Conservation (phyloP, 495 filamentous ascomycete species). For the Tuber microsphaerosporum region DNA sequence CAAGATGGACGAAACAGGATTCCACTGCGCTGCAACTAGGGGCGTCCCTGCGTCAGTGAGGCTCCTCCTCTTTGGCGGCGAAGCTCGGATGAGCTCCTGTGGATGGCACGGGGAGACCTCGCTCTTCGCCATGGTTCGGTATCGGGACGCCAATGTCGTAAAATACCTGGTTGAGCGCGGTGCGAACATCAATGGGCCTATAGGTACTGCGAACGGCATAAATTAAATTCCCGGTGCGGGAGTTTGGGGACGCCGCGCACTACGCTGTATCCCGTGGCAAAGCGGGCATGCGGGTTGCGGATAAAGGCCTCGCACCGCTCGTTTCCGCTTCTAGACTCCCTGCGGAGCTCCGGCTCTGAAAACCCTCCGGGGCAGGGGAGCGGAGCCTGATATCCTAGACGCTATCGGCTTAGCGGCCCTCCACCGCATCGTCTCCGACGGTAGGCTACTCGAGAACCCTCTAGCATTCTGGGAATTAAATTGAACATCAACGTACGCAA, state of each 20-base stretch:
- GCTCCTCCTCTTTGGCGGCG: neutral
- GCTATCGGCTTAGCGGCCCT: slow-evolving; percentile 15
- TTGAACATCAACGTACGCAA: too few species aligned
- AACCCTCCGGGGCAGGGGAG: slow-evolving; percentile 15
- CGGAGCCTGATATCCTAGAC: slow-evolving; percentile 22
- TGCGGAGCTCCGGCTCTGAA: slow-evolving; percentile 2
- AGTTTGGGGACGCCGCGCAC: neutral
- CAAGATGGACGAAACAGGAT: slow-evolving; percentile 1
- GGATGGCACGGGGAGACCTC: neutral
- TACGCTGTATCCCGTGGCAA: neutral
- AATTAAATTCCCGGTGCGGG: neutral
- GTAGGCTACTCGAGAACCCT: too few species aligned
- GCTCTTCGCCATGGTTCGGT: neutral
- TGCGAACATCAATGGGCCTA: neutral
- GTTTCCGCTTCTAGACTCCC: slow-evolving; percentile 12
- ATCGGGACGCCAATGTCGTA: neutral
- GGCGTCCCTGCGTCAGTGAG: neutral
- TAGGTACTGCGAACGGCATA: too few species aligned
- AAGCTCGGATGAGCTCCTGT: neutral
- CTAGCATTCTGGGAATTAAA: too few species aligned
- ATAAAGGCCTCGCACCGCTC: slow-evolving; percentile 3
- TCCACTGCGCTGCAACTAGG: neutral
- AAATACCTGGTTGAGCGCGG: neutral
- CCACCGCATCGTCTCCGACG: neutral
- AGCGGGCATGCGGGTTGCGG: neutral